Percentiles rank a stretch among this genome's conserved stretches.
phyloP scores from a whole-genome alignment of 1,139 yeast genomes.

The Suhomyces terraborum region DNA sequence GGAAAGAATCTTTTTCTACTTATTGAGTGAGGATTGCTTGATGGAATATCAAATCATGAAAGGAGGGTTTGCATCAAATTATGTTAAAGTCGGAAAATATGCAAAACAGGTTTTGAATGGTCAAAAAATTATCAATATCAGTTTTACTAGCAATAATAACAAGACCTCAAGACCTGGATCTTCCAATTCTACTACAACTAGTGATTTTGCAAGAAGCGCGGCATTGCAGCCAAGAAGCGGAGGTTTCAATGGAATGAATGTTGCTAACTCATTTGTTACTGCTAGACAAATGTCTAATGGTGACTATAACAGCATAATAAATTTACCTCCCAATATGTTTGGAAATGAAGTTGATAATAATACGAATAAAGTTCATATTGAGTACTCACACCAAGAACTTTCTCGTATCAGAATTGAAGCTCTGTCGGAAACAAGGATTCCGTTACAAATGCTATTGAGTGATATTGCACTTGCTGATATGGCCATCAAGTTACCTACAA shows the following conservation, averaged over 20 bases:
- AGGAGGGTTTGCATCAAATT: conserved; percentile 81
- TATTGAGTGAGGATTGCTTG: conserved; percentile 68
- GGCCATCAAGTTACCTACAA: conserved; percentile 57
- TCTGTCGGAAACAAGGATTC: conserved; percentile 44
- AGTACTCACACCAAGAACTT: conserved; percentile 44
- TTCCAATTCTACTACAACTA: not conserved
- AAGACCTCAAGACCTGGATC: conserved; percentile 1
- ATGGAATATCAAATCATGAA: conserved; percentile 73
- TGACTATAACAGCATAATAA: conserved; percentile 19
- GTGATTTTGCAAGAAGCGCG: conserved; percentile 1
- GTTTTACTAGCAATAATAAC: conserved; percentile 24
- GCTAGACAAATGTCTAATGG: conserved; percentile 27
- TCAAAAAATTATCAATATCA: conserved; percentile 42
- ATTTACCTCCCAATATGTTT: conserved; percentile 22
- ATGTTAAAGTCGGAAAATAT: conserved; percentile 60
- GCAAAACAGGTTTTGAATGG: conserved; percentile 52
- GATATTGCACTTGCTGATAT: conserved; percentile 55
- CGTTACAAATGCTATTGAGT: conserved; percentile 46
- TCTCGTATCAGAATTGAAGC: conserved; percentile 46
- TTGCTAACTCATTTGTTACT: conserved; percentile 28
- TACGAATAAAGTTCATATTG: conserved; percentile 32
- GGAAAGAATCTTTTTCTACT: conserved; percentile 79
- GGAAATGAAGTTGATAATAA: conserved; percentile 17
- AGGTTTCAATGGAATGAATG: not conserved
- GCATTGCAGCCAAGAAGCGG: conserved; percentile 2